These are phyloP conservation scores for Steccherinum ochraceum DNA, from an alignment of 768 basidiomycete species.

Conservation along the genomic window DNA sequence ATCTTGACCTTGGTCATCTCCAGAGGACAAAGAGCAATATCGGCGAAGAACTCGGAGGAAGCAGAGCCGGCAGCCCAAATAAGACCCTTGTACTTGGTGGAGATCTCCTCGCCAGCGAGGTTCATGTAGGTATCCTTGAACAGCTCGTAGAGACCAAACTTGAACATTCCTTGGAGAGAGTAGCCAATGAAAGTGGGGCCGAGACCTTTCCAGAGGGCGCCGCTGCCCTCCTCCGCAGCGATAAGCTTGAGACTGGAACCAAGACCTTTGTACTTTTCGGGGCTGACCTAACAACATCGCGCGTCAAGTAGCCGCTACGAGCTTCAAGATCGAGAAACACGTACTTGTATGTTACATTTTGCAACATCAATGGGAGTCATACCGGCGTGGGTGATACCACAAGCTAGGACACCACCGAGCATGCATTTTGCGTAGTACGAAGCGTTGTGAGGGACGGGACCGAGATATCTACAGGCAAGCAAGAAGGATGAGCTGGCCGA, in stretches of 20 bases:
- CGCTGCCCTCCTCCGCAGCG: constrained; percentile 73
- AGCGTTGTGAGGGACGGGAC: constrained; percentile 70
- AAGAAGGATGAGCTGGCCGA: constrained; percentile 2
- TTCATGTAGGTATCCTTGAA: constrained; percentile 95
- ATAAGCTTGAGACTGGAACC: constrained; percentile 55
- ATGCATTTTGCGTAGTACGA: constrained; percentile 81
- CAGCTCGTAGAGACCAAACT: constrained; percentile 95
- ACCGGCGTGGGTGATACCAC: constrained; percentile 83
- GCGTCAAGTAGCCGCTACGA: too few species aligned
- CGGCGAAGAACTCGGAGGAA: constrained; percentile 93
- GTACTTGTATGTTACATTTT: constrained; percentile 89
- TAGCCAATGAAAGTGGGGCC: constrained; percentile 92
- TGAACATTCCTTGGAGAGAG: constrained; percentile 96
- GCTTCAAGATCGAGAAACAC: constrained; percentile 15
- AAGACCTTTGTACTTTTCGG: constrained; percentile 68
- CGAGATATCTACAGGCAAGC: constrained; percentile 50
- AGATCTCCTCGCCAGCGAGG: constrained; percentile 76
- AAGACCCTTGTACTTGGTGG: constrained; percentile 75
- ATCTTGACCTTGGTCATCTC: constrained; percentile 95
- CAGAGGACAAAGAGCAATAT: constrained; percentile 91
- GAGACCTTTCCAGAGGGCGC: constrained; percentile 91
- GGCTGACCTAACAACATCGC: constrained; percentile 77
- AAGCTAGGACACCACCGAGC: constrained; percentile 83
- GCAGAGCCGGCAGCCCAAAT: constrained; percentile 95
- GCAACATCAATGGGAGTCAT: constrained; percentile 85